These are phyloP conservation scores for Biancaea sappan DNA, from an alignment of 306 rosid species.

Conservation along the genomic window DNA sequence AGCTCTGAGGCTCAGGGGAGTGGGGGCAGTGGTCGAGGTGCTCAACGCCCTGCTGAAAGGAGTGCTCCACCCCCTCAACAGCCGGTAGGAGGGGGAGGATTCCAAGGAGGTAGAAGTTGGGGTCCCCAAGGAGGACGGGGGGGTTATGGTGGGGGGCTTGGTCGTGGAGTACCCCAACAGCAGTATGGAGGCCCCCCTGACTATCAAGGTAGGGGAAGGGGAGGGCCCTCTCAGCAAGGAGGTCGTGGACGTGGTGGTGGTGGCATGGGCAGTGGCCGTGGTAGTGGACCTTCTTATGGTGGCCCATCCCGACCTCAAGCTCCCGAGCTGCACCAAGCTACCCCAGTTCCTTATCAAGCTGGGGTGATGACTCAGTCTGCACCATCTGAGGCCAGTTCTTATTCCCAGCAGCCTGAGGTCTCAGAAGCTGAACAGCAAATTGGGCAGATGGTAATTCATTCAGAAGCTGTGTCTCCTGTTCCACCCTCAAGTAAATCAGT, in stretches of 20 bases:
- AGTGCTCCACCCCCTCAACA: conserved; percentile 58
- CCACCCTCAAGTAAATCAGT: conserved; percentile 76
- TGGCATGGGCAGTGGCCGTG: conserved; percentile 47
- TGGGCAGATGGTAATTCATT: conserved; percentile 43
- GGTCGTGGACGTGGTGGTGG: conserved; percentile 61
- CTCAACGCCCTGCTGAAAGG: conserved; percentile 63
- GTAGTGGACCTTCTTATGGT: conserved; percentile 61
- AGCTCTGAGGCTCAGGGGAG: conserved; percentile 59
- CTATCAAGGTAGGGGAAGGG: conserved; percentile 85
- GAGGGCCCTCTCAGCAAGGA: conserved; percentile 75
- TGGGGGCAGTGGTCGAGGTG: conserved; percentile 45
- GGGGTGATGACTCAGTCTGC: conserved; percentile 59
- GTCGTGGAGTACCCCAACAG: conserved; percentile 66
- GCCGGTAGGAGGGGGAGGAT: conserved; percentile 47
- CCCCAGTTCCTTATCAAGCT: conserved; percentile 61
- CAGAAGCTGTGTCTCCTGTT: conserved; percentile 50
- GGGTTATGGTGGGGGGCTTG: conserved; percentile 52
- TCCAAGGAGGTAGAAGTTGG: conserved; percentile 60
- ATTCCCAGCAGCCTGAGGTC: conserved; percentile 52
- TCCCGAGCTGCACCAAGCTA: conserved; percentile 99
- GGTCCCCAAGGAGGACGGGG: conserved; percentile 61
- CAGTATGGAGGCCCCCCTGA: conserved; percentile 70
- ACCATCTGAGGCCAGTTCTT: conserved; percentile 63
- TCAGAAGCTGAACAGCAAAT: conserved; percentile 45
- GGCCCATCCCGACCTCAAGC: conserved; percentile 68